These are phyloP conservation scores for Diaporthe amygdali DNA, from an alignment of 2,329 filamentous ascomycete species.

Conservation along the genomic window DNA sequence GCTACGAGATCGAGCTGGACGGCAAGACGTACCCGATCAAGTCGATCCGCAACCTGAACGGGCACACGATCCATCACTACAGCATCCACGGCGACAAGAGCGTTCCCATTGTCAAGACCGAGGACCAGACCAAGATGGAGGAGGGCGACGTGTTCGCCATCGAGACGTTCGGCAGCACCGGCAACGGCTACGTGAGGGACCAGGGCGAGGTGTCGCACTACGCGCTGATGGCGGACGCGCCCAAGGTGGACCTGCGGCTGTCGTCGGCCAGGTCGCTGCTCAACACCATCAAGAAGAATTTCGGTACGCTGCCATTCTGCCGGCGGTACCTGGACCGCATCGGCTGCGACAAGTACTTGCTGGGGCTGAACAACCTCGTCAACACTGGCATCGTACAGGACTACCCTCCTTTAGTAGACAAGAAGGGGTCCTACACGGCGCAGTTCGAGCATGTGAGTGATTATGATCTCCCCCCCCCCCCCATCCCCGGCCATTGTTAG, in stretches of 20 bases:
- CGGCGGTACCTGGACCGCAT: slow-evolving; percentile 88
- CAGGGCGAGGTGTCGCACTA: slow-evolving; percentile 94
- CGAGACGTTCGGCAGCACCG: slow-evolving; percentile 94
- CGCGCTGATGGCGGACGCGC: slow-evolving; percentile 73
- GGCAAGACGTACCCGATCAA: slow-evolving; percentile 82
- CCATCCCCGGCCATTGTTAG: background rate
- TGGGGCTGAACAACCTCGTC: slow-evolving; percentile 90
- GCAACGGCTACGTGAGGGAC: slow-evolving; percentile 85
- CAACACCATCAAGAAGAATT: slow-evolving; percentile 94
- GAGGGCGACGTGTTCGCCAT: slow-evolving; percentile 95
- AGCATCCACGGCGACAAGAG: slow-evolving; percentile 93
- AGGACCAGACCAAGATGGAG: slow-evolving; percentile 94
- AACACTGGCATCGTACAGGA: slow-evolving; percentile 83
- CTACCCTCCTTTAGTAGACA: slow-evolving; percentile 87
- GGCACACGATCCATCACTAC: slow-evolving; percentile 88
- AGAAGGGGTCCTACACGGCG: slow-evolving; percentile 93
- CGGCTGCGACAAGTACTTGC: slow-evolving; percentile 93
- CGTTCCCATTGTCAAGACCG: slow-evolving; percentile 89
- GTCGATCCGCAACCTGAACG: slow-evolving; percentile 84
- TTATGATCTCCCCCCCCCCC: fast-evolving
- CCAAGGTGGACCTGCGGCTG: slow-evolving; percentile 77
- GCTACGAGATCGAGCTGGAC: slow-evolving; percentile 85
- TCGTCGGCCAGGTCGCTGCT: slow-evolving; percentile 85
- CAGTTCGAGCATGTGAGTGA: slow-evolving; percentile 89
- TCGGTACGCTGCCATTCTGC: slow-evolving; percentile 90